Base-by-base conservation (phyloP, 2,329 filamentous ascomycete genomes). In the Blastomyces silverae region DNA sequence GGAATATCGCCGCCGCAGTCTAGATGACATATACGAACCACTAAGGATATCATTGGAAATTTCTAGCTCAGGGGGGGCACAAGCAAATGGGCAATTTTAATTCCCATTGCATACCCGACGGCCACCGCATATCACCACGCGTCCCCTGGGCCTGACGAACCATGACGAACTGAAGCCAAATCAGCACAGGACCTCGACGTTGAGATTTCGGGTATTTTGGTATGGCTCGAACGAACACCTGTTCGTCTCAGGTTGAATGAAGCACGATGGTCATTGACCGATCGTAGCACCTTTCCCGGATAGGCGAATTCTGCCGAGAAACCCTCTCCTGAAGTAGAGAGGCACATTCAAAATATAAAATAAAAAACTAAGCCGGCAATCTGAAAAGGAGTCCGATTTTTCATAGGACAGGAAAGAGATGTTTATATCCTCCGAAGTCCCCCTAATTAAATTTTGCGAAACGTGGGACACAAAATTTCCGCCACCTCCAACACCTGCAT, bases 381-480 rank as follows among this genome's bases (percentile, higher is more conserved):
- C 25, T 28, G 25, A 17, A 39, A 34, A 31, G 1, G 37, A 58
- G 3, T 8, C 6, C 2, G 2, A 61, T 50, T 61, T 61, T 60
- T 34, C 25, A 61, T 50, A 61, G 42, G 58, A 48, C 10, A 42
- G 58, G 31, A 61, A 28, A 31, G 7, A n/a, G 22, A 17, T 34
- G 15, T 25, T n/a, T 39, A 46, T 31, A 48, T 48, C 56, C 34
- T 39, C 28, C 20, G 31, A 37, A 39, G 22, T 13, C 0, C 11
- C 22, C 48, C 56, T 58, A 42, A 39, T 39, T 34, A 34, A 37
- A 15, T 58, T 39, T 25, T 61, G 58, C 17, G 42, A 48, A 31
- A 61, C 25, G 58, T 61, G 6, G 39, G 58, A 61, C 58, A n/a
- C 42, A 48, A 61, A 61, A 61, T 48, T 48, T 34, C 58, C 58